Evolutionary conservation across 2,329 filamentous ascomycete species (phyloP).

Genomic region (Colletotrichum siamense): DNA sequence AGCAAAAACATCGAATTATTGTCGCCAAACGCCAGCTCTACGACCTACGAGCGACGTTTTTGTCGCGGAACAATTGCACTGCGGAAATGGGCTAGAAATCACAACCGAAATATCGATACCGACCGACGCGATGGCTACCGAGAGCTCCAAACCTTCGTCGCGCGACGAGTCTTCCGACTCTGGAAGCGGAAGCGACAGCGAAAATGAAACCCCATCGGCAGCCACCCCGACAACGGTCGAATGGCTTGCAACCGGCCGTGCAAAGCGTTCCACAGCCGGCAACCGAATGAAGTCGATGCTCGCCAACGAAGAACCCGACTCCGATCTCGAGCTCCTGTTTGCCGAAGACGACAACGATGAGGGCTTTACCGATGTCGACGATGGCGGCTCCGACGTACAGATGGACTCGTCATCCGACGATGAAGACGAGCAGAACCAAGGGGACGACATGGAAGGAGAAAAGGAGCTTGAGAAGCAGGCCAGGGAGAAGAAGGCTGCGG

Average conservation of each 20-base stretch:
- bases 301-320: conserved; percentile 73
- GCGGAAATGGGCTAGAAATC: conserved; percentile 9
- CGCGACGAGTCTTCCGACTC: conserved; percentile 23
- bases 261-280: conserved; percentile 81
- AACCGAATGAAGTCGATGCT: conserved; percentile 83
- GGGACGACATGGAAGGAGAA: conserved; percentile 83
- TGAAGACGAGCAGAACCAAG: conserved; percentile 73
- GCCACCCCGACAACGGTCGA: conserved; percentile 51
- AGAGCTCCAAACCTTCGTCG: conserved; percentile 4
- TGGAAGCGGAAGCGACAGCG: conserved; percentile 34
- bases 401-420: conserved; percentile 88
- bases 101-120: not conserved
- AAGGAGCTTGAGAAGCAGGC: conserved; percentile 82
- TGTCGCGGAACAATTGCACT: not conserved
- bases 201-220: conserved; percentile 29
- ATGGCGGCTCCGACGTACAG: conserved; percentile 75
- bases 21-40: not conserved
- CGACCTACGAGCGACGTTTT: not conserved
- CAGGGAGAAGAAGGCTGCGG: conserved; percentile 69
- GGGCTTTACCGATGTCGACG: conserved; percentile 73
- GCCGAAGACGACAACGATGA: conserved; percentile 73
- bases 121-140: conserved; percentile 17
- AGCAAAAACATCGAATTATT: not conserved
- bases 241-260: conserved; percentile 76
- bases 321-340: conserved; percentile 76